phyloP scores from a whole-genome alignment of 345 rosid genomes.

The Arabis alpina region DNA sequence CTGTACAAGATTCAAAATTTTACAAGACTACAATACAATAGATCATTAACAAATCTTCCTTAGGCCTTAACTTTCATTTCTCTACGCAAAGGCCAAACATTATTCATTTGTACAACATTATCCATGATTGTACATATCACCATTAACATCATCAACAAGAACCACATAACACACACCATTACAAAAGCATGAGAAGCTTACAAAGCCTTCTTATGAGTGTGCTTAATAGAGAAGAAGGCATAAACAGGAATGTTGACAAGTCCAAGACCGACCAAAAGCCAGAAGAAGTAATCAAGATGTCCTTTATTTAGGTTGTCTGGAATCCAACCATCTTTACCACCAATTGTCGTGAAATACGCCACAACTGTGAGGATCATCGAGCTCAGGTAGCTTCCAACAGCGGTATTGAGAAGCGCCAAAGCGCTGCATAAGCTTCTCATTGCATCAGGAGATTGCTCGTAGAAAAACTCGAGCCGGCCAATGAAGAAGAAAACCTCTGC shows the following conservation, averaged over 20 bases:
- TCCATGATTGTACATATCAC: not conserved
- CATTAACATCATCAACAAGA: conserved; percentile 4
- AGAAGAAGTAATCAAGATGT: conserved; percentile 57
- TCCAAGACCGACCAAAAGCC: conserved; percentile 51
- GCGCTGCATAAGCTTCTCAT: conserved; percentile 59
- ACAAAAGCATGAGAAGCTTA: not conserved
- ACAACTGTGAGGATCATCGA: conserved; percentile 52
- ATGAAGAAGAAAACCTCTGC: conserved; percentile 69
- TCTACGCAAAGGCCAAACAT: too few species aligned
- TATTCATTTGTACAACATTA: too few species aligned
- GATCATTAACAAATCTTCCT: too few species aligned
- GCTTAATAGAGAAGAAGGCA: conserved; percentile 41
- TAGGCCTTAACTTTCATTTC: too few species aligned
- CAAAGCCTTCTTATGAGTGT: conserved; percentile 45
- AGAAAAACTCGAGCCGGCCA: conserved; percentile 41
- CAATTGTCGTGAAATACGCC: conserved; percentile 41
- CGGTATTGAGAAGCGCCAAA: conserved; percentile 47
- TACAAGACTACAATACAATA: too few species aligned
- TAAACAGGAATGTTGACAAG: conserved; percentile 44
- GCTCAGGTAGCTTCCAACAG: conserved; percentile 52
- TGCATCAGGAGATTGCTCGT: conserved; percentile 56
- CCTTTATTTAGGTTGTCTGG: conserved; percentile 43
- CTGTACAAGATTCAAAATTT: too few species aligned
- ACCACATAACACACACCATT: not conserved
- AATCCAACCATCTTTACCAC: conserved; percentile 32